phyloP scores from a whole-genome alignment of 805 yeast species.

The Yamadazyma tumulicola region DNA sequence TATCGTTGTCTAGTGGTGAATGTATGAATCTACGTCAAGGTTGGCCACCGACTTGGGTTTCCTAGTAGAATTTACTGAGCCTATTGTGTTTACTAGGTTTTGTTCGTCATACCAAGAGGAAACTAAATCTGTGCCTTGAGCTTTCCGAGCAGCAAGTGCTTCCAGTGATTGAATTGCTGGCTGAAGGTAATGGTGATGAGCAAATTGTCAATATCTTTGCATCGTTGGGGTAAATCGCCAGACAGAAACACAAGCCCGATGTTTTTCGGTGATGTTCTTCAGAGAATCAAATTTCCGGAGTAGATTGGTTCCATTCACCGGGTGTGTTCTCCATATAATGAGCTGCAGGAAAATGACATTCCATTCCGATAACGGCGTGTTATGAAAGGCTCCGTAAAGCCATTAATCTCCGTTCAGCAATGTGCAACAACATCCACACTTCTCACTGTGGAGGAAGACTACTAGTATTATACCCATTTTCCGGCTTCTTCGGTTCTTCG shows the following conservation, averaged over 20 bases:
- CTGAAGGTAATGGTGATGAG: conserved; percentile 77
- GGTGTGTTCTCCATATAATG: no score
- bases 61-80: conserved; percentile 87
- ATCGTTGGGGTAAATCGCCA: conserved; percentile 86
- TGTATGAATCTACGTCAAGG: conserved; percentile 29
- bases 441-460: no score
- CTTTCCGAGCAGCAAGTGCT: conserved; percentile 70
- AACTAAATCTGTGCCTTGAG: conserved; percentile 67
- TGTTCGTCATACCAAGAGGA: conserved; percentile 88
- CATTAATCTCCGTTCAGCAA: no score
- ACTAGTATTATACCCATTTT: no score
- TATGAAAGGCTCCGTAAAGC: no score
- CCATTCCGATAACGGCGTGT: no score
- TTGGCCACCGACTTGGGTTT: conserved; percentile 57
- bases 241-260: conserved; percentile 88
- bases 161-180: conserved; percentile 69
- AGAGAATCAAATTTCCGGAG: conserved; percentile 90
- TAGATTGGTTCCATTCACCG: no score
- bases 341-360: no score
- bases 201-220: conserved; percentile 81
- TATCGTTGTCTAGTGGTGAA: conserved; percentile 31
- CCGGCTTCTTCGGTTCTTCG: no score
- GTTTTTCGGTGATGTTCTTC: conserved; percentile 98
- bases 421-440: no score
- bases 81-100: conserved; percentile 93